These are phyloP conservation scores for Grammothele lineata DNA, from an alignment of 768 basidiomycete genomes.

Conservation along the genomic window DNA sequence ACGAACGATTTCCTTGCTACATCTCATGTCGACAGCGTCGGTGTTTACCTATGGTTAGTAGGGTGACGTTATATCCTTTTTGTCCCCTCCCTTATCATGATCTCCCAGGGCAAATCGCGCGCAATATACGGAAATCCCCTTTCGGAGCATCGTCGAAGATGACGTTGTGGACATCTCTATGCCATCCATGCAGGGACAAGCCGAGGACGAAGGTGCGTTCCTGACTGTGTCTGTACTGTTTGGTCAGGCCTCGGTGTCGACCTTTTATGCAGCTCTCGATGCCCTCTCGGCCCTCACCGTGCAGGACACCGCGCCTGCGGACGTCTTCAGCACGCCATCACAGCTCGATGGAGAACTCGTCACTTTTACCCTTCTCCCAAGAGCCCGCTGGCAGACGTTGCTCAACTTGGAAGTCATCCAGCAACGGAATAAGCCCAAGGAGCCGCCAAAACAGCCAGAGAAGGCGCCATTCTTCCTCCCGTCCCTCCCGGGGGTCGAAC, in stretches of 20 bases:
- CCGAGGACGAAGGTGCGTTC: slow-evolving; percentile 72
- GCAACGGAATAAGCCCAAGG: slow-evolving; percentile 96
- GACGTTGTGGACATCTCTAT: slow-evolving; percentile 65
- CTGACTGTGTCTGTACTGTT: background rate
- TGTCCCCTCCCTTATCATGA: background rate
- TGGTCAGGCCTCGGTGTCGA: no score
- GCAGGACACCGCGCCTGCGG: slow-evolving; percentile 54
- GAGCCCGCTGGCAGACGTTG: slow-evolving; percentile 95
- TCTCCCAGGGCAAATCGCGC: slow-evolving; percentile 84
- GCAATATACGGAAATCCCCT: slow-evolving; percentile 83
- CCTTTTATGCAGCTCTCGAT: slow-evolving; percentile 67
- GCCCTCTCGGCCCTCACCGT: slow-evolving; percentile 59
- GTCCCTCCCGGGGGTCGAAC: slow-evolving; percentile 82
- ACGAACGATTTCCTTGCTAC: slow-evolving; percentile 95
- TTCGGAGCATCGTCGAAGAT: slow-evolving; percentile 69
- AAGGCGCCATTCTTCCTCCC: slow-evolving; percentile 97
- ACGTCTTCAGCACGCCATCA: slow-evolving; percentile 81
- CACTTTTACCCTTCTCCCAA: slow-evolving; percentile 87
- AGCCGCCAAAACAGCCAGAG: slow-evolving; percentile 92
- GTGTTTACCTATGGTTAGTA: slow-evolving; percentile 89
- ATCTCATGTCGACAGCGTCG: slow-evolving; percentile 90
- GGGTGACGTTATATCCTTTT: background rate
- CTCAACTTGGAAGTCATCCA: slow-evolving; percentile 93
- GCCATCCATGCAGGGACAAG: slow-evolving; percentile 79
- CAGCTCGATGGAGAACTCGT: slow-evolving; percentile 89